Conservation (phyloP, 1,139 yeast species). For the Pichia sp. region DNA sequence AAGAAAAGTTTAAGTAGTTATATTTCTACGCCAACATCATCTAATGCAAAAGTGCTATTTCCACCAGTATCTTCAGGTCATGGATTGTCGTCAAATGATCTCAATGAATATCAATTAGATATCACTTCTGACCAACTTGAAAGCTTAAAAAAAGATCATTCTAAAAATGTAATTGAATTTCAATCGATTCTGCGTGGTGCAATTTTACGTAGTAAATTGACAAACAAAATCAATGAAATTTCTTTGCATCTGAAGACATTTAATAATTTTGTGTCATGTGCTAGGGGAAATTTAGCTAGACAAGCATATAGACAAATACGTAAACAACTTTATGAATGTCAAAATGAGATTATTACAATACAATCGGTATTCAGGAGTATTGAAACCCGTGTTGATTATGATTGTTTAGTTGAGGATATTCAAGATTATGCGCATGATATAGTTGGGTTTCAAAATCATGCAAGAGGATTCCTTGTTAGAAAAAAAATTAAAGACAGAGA, state of each 20-base stretch:
- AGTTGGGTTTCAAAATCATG: conserved; percentile 42
- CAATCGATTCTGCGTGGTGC: conserved; percentile 55
- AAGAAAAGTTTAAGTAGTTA: conserved; percentile 11
- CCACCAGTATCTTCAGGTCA: neutral
- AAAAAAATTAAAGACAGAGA: conserved; percentile 35
- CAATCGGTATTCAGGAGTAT: conserved; percentile 44
- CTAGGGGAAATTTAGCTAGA: conserved; percentile 41
- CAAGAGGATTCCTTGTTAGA: conserved; percentile 43
- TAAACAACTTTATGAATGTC: conserved; percentile 25
- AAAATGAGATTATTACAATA: conserved; percentile 27
- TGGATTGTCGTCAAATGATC: conserved; percentile 1
- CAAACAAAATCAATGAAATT: conserved; percentile 36
- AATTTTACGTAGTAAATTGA: conserved; percentile 38
- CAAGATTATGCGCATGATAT: conserved; percentile 39
- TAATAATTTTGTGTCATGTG: conserved; percentile 38
- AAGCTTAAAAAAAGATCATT: neutral
- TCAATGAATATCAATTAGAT: neutral
- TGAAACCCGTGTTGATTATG: conserved; percentile 44
- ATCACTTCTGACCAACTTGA: conserved; percentile 3
- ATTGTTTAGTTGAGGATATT: conserved; percentile 46
- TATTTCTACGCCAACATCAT: conserved; percentile 1
- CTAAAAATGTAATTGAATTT: conserved; percentile 29
- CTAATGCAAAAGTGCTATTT: neutral
- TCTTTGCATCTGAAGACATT: conserved; percentile 35
- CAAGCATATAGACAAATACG: conserved; percentile 26